Evolutionary conservation across 768 basidiomycete species (phyloP).

Genomic region (Naematelia encephala): DNA sequence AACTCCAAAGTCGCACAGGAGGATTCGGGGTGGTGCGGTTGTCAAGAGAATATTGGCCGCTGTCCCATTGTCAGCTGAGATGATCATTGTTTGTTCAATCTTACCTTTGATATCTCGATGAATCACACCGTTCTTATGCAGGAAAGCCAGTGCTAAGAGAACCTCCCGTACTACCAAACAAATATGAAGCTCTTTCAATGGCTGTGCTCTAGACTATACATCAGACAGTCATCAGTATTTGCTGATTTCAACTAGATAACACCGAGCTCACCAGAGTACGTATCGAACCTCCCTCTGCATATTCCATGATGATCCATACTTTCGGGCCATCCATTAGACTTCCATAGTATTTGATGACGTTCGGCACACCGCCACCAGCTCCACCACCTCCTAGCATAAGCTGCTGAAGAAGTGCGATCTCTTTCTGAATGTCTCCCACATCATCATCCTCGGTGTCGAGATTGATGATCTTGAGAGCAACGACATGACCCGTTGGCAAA

Average conservation of each 20-base stretch:
- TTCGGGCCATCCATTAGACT: conserved; percentile 91
- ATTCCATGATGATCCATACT: conserved; percentile 99
- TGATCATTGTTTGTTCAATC: conserved; percentile 10
- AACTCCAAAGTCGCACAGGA: conserved; percentile 98
- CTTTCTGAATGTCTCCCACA: conserved; percentile 91
- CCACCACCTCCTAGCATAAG: conserved; percentile 53
- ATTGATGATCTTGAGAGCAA: conserved; percentile 98
- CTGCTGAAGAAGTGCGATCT: conserved; percentile 86
- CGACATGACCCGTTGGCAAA: conserved; percentile 75
- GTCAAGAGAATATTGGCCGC: conserved; percentile 94
- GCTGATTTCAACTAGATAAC: not conserved
- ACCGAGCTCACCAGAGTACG: conserved; percentile 61
- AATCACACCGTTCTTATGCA: conserved; percentile 91
- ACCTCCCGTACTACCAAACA: conserved; percentile 86
- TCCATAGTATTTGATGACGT: conserved; percentile 91
- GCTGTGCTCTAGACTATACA: conserved; percentile 71
- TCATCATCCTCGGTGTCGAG: conserved; percentile 96
- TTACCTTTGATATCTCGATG: conserved; percentile 87
- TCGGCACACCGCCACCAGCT: conserved; percentile 64
- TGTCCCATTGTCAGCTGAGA: conserved; percentile 11
- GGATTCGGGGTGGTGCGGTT: conserved; percentile 72
- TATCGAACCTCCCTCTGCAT: conserved; percentile 91
- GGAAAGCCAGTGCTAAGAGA: conserved; percentile 76
- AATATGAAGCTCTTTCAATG: conserved; percentile 82
- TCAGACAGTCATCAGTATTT: not conserved